Evolutionary conservation across 164 flowering plant species (phyloP).

Genomic region (Magnolia sinica): DNA sequence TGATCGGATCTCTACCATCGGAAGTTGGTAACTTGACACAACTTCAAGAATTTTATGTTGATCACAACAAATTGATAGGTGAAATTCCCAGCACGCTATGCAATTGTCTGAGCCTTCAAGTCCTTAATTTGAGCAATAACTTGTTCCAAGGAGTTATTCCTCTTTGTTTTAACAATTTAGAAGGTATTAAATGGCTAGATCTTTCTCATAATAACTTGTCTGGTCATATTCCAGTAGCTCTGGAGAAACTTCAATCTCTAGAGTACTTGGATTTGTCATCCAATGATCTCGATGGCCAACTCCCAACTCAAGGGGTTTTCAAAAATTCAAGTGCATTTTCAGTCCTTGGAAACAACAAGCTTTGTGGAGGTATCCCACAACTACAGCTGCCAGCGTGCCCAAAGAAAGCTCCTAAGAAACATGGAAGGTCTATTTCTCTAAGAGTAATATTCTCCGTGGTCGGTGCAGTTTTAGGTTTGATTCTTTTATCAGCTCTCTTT

Average conservation of each 20-base stretch:
- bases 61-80: background rate
- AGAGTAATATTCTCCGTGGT: background rate
- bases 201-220: constrained; percentile 9
- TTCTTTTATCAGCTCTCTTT: background rate
- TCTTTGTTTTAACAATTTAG: background rate
- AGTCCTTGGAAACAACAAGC: constrained; percentile 5
- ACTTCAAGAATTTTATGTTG: background rate
- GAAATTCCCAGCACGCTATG: constrained; percentile 9
- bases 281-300: constrained; percentile 12
- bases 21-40: background rate
- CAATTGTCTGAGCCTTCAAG: constrained; percentile 1
- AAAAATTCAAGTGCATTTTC: constrained; percentile 10
- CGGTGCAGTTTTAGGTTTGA: background rate
- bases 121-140: background rate
- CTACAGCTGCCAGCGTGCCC: constrained; percentile 1
- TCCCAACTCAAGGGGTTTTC: constrained; percentile 7
- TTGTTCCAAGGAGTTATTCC: constrained; percentile 14
- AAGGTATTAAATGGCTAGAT: constrained; percentile 1
- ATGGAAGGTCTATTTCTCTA: background rate
- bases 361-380: constrained; percentile 11
- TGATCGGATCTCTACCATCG: background rate
- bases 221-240: constrained; percentile 1
- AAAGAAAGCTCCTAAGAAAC: background rate
- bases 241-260: background rate
- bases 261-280: constrained; percentile 7